Conservation (phyloP, 2,329 filamentous ascomycete species). For the Hypoxylon sp. region DNA sequence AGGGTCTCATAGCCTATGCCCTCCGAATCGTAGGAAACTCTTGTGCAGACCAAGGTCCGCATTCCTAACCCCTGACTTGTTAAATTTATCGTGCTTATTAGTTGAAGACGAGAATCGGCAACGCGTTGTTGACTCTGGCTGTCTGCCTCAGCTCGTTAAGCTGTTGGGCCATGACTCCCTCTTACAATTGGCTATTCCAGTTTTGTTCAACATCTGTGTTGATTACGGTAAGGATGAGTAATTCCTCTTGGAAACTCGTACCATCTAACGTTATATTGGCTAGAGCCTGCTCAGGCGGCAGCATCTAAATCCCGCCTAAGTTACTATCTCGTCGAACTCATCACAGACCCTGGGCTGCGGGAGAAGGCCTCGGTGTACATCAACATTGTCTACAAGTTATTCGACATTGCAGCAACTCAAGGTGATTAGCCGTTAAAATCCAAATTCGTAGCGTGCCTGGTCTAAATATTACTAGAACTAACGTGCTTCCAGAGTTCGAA, state of each 20-base stretch:
- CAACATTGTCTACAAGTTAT: conserved; percentile 69
- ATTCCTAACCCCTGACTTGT: conserved; percentile 2
- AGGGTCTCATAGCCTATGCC: conserved; percentile 66
- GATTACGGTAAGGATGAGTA: conserved; percentile 69
- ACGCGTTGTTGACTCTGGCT: conserved; percentile 66
- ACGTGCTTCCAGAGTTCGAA: conserved; percentile 61
- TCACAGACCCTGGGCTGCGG: conserved; percentile 62
- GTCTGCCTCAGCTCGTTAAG: conserved; percentile 63
- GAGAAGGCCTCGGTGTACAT: conserved; percentile 61
- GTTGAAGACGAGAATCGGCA: conserved; percentile 70
- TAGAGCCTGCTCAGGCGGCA: conserved; percentile 71
- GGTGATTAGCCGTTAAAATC: conserved; percentile 54
- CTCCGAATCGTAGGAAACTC: conserved; percentile 74
- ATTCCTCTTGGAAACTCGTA: background rate
- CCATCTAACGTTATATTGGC: conserved; percentile 39
- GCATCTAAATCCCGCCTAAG: conserved; percentile 69
- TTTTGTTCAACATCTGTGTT: conserved; percentile 74
- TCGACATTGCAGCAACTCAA: conserved; percentile 68
- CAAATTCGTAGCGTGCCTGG: background rate
- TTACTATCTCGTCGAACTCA: conserved; percentile 63
- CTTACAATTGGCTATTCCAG: conserved; percentile 69
- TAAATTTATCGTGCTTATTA: conserved; percentile 30
- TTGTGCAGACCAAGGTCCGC: conserved; percentile 71
- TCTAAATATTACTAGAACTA: conserved; percentile 20
- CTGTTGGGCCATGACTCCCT: conserved; percentile 65